These are phyloP conservation scores for Puccinia hordei DNA, from an alignment of 1,284 basidiomycete species.

Conservation along the genomic window DNA sequence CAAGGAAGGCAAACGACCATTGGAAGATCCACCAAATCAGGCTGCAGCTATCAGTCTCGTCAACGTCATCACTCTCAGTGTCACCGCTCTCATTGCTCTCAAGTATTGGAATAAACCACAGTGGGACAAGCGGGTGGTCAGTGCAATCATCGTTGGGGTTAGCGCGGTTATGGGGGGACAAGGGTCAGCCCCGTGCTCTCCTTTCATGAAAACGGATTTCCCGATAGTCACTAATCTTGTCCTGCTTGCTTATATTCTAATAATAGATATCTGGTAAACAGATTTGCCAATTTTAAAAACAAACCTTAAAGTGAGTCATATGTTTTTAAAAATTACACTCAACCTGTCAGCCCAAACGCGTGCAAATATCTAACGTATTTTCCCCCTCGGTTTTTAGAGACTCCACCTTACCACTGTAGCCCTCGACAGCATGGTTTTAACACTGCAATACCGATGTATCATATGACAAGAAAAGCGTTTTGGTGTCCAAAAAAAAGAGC, in stretches of 20 bases:
- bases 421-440: no score
- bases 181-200: constrained; percentile 63
- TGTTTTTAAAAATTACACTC: background rate
- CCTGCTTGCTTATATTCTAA: background rate
- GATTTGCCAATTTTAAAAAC: background rate
- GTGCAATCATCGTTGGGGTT: constrained; percentile 69
- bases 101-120: constrained; percentile 68
- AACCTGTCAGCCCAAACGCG: no score
- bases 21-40: background rate
- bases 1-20: background rate
- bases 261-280: background rate
- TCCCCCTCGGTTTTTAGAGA: no score
- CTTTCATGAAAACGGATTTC: background rate
- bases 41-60: background rate
- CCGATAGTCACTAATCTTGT: background rate
- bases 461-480: background rate
- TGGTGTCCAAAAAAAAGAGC: background rate
- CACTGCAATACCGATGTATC: background rate
- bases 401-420: background rate
- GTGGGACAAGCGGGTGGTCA: constrained; percentile 73
- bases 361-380: constrained; percentile 1
- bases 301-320: background rate
- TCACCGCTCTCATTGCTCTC: background rate
- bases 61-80: constrained; percentile 14
- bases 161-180: constrained; percentile 70